phyloP scores from a whole-genome alignment of 2,329 filamentous ascomycete genomes.

The Tolypocladium cylindrosporum region DNA sequence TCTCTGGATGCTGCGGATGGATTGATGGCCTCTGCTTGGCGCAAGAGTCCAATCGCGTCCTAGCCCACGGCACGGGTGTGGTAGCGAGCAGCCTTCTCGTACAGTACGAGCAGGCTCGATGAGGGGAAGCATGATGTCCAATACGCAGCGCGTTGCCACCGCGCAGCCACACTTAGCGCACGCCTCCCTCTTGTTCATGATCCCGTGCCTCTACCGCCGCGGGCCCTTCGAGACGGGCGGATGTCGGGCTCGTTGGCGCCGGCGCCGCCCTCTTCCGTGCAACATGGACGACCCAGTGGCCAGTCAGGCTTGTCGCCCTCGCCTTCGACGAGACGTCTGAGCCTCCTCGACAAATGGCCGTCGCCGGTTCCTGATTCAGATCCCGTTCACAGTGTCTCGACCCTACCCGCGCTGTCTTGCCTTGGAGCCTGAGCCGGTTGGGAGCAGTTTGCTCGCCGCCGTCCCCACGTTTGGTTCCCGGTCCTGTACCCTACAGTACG shows the following conservation, averaged over 20 bases:
- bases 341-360: neutral
- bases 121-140: neutral
- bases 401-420: neutral
- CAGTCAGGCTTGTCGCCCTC: neutral
- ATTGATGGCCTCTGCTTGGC: neutral
- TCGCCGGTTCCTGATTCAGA: neutral
- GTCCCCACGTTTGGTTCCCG: neutral
- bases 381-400: neutral
- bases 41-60: neutral
- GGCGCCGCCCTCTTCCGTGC: neutral
- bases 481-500: too few relatives aligned
- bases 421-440: neutral
- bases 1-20: neutral
- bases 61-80: neutral
- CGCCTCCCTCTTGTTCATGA: neutral
- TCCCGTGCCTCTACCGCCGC: neutral
- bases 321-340: neutral
- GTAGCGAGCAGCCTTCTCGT: neutral
- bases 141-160: slow-evolving; percentile 3
- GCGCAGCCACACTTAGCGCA: slow-evolving; percentile 3
- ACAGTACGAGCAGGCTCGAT: neutral
- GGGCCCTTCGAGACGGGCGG: neutral
- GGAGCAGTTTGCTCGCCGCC: neutral
- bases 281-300: neutral
- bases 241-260: neutral